Evolutionary conservation across 1,139 yeast genomes (phyloP).

Genomic region (Torulaspora pretoriensis): DNA sequence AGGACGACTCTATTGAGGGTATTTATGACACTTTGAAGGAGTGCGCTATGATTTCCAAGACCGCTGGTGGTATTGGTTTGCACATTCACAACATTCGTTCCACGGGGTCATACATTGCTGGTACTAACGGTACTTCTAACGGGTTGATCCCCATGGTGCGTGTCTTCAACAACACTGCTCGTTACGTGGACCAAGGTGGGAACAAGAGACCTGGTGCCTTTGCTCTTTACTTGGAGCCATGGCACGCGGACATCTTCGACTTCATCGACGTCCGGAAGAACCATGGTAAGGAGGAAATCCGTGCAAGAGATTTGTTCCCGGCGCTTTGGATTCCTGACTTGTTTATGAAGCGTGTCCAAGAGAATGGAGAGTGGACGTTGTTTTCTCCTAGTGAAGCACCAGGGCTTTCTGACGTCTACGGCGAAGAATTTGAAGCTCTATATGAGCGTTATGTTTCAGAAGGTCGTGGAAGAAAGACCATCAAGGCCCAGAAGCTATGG

Average conservation of each 20-base stretch:
- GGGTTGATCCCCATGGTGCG: conserved; percentile 89
- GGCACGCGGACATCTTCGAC: conserved; percentile 86
- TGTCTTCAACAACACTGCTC: conserved; percentile 85
- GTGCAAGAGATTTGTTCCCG: conserved; percentile 85
- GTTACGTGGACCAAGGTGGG: conserved; percentile 93
- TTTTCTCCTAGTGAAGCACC: conserved; percentile 89
- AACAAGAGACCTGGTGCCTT: conserved; percentile 93
- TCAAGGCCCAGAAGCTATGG: conserved; percentile 88
- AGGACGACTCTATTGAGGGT: conserved; percentile 87
- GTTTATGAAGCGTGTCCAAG: conserved; percentile 84
- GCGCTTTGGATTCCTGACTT: conserved; percentile 92
- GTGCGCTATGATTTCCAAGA: conserved; percentile 80
- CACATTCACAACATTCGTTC: conserved; percentile 81
- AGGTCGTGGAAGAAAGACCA: conserved; percentile 64
- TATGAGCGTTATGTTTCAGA: conserved; percentile 69
- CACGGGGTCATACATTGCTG: conserved; percentile 82
- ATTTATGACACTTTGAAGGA: conserved; percentile 82
- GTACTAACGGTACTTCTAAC: conserved; percentile 84
- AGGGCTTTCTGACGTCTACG: conserved; percentile 73
- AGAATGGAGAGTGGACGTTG: conserved; percentile 74
- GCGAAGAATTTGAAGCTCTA: conserved; percentile 70
- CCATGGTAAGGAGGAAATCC: conserved; percentile 86
- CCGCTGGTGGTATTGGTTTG: conserved; percentile 89
- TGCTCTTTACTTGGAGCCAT: conserved; percentile 83
- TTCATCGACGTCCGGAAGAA: conserved; percentile 81